phyloP scores from a whole-genome alignment of 148 eudicot species.

The Vaccinium vitisidaea region DNA sequence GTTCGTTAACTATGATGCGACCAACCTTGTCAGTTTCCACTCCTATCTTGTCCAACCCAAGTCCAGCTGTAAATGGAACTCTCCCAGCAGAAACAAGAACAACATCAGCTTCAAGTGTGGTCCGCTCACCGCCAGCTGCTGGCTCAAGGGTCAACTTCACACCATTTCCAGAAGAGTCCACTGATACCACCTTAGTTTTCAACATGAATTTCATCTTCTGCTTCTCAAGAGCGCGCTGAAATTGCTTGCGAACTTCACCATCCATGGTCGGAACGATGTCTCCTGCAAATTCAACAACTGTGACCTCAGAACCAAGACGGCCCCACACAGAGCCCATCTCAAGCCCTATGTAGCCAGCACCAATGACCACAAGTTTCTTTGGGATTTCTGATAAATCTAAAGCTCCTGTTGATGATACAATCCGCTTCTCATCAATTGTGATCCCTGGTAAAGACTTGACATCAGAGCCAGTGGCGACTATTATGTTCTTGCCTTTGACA shows the following conservation, averaged over 20 bases:
- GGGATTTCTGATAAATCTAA: constrained; percentile 78
- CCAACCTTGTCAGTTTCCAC: constrained; percentile 84
- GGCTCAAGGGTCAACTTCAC: constrained; percentile 84
- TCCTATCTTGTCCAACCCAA: constrained; percentile 72
- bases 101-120: constrained; percentile 83
- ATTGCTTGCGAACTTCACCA: constrained; percentile 83
- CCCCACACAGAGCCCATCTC: constrained; percentile 99
- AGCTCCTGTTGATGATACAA: constrained; percentile 96
- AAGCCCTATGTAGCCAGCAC: constrained; percentile 96
- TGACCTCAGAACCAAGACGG: constrained; percentile 88
- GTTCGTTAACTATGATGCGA: constrained; percentile 61
- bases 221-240: constrained; percentile 90
- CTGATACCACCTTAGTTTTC: constrained; percentile 85
- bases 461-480: constrained; percentile 94
- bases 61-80: constrained; percentile 74
- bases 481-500: constrained; percentile 83
- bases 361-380: constrained; percentile 80
- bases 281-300: constrained; percentile 79
- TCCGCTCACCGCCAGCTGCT: constrained; percentile 87
- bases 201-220: constrained; percentile 93
- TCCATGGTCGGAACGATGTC: constrained; percentile 96
- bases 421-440: constrained; percentile 83
- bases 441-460: constrained; percentile 82
- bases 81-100: constrained; percentile 95
- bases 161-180: constrained; percentile 55